Conservation (phyloP, 306 rosid genomes). For the Oemleria cerasiformis region DNA sequence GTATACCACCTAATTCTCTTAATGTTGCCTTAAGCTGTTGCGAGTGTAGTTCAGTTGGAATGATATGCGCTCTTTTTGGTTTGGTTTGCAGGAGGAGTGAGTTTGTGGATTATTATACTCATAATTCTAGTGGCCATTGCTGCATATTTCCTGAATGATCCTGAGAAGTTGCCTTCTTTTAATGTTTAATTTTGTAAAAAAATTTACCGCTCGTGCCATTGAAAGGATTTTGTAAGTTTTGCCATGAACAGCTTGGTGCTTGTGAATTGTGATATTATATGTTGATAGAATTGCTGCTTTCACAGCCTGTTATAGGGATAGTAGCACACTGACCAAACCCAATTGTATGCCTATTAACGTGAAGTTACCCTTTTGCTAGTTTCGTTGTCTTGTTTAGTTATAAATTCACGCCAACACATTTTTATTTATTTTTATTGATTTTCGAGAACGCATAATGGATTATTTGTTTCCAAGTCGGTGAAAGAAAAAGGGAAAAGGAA, state of each 20-base stretch:
- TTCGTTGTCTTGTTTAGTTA: too few species aligned
- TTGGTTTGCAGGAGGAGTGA: constrained; percentile 52
- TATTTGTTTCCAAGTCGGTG: neutral
- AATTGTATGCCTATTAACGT: neutral
- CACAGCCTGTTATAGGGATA: neutral
- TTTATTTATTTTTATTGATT: neutral
- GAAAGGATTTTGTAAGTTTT: too few species aligned
- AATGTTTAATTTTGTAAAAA: constrained; percentile 2
- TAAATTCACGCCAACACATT: too few species aligned
- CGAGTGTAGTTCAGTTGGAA: neutral
- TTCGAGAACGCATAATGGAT: neutral
- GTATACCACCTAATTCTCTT: neutral
- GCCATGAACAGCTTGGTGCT: neutral
- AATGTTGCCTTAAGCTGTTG: neutral
- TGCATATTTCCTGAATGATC: constrained; percentile 49
- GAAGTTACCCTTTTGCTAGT: neutral
- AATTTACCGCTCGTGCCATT: too few species aligned
- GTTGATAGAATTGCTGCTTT: neutral
- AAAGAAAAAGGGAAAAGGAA: too few species aligned
- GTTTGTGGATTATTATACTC: constrained; percentile 62
- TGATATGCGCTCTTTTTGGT: neutral
- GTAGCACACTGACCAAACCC: neutral
- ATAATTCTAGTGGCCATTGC: constrained; percentile 60
- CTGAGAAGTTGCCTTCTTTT: constrained; percentile 6
- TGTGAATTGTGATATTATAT: neutral